Percentiles rank a stretch among this genome's conserved stretches.
phyloP scores from a whole-genome alignment of 257 asterid genomes.

The Marsdenia floribunda region DNA sequence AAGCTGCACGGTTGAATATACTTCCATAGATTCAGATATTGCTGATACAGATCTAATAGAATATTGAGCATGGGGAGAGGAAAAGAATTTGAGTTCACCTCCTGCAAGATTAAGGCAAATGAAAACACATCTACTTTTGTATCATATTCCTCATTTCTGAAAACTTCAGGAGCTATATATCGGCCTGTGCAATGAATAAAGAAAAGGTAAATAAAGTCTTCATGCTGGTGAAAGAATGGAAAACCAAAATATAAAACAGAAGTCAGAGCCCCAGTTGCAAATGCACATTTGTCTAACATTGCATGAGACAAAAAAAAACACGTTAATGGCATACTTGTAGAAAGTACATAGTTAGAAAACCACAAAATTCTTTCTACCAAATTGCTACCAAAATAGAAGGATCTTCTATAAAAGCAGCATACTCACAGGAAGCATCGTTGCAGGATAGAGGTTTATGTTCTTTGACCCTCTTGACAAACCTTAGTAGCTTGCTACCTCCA shows the following conservation, averaged over 20 bases:
- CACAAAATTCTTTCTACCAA: neutral
- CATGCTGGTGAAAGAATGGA: neutral
- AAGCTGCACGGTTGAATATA: neutral
- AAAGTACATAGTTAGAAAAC: neutral
- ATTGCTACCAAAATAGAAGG: neutral
- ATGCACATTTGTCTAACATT: neutral
- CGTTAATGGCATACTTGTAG: neutral
- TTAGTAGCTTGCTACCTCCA: constrained; percentile 84
- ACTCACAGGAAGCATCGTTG: constrained; percentile 74
- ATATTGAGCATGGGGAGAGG: neutral
- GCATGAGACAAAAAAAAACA: neutral
- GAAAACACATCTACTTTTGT: constrained; percentile 97
- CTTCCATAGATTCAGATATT: neutral
- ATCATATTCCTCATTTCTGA: constrained; percentile 78
- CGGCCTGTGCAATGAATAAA: constrained; percentile 55
- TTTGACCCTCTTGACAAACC: constrained; percentile 66
- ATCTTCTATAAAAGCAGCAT: constrained; percentile 12
- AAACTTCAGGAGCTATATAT: constrained; percentile 91
- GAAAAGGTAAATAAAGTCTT: neutral
- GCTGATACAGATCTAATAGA: neutral
- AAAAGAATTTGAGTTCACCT: constrained; percentile 39
- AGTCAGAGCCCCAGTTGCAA: neutral
- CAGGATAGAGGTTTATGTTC: constrained; percentile 54
- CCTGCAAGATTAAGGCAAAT: constrained; percentile 86
- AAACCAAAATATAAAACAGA: neutral